Evolutionary conservation across 73 alveolate genomes (phyloP).

Genomic region (Symbiodinium natans): DNA sequence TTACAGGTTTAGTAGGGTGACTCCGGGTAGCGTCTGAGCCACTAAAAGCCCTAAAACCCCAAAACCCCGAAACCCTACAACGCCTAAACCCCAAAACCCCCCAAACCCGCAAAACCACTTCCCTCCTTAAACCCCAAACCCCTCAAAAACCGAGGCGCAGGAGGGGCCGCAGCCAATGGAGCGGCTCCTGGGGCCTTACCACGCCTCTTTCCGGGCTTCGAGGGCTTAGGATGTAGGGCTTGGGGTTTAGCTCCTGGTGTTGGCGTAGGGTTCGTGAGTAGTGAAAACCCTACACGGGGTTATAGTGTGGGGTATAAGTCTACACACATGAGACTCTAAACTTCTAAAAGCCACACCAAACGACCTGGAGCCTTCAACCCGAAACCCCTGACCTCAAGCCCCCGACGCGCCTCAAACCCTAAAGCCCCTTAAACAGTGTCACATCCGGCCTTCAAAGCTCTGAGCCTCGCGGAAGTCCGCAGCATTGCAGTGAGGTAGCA

Average conservation of each 20-base stretch:
- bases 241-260: background rate
- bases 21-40: too few relatives aligned
- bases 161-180: slow-evolving; percentile 58
- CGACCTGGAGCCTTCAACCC: background rate
- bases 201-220: background rate
- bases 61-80: too few relatives aligned
- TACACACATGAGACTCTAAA: too few relatives aligned
- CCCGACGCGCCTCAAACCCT: background rate
- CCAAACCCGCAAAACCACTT: too few relatives aligned
- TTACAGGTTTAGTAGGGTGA: too few relatives aligned
- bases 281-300: too few relatives aligned
- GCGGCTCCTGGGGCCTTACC: slow-evolving; percentile 43
- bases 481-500: background rate
- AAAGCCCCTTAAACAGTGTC: background rate
- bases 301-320: too few relatives aligned
- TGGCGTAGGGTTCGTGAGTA: background rate
- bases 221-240: background rate
- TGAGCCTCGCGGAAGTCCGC: background rate
- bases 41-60: too few relatives aligned
- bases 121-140: background rate
- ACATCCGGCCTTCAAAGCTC: background rate
- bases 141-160: background rate
- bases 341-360: too few relatives aligned
- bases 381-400: background rate
- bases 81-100: too few relatives aligned